Base-by-base conservation (phyloP, 108 stramenopile genomes). In the Cylindrotheca fusiformis region DNA sequence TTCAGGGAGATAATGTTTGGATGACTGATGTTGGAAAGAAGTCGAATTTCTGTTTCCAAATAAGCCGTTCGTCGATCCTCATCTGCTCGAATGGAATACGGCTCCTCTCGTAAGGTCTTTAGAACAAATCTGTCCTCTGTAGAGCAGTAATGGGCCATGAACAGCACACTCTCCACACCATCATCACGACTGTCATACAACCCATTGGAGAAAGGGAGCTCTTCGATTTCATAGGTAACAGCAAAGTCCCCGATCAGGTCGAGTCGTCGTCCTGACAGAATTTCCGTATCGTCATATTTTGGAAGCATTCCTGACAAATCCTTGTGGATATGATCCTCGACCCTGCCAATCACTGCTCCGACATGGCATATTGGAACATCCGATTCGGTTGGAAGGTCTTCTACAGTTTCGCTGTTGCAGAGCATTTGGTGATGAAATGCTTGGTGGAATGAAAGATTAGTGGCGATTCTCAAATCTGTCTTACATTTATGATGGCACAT, bases 1-100 rank as follows among this genome's bases (percentile, higher is more conserved):
- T 46, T 32, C 3, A 69, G 33, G 17, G 32, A 28, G 3, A 69
- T 61, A 29, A 69, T 69, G 51, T 69, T 60, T 46, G 59, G 59
- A 54, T 69, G 68, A 32, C 59, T 46, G 2, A 61, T 41, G 1
- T 21, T 36, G 26, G 18, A 29, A 10, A 69, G 53, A 45, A 69
- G 27, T 8, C 41, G 20, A 0, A 28, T 61, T 25, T 61, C 60
- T 24, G 28, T 21, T 22, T 48, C 28, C 12, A 61, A 12, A 61
- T 61, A 31, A 4, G 60, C 63, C 3, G 25, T n/a, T 12, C 50
- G 56, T 23, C 51, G 60, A 41, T 41, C 6, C 10, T 41, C 14
- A 14, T 41, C 36, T 6, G 6, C 36, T 10, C 36, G 36, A 10
- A 41, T 41, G 6, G 6, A 6, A 10, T 41, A 6, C 14, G 6